phyloP scores from a whole-genome alignment of 139 green algal genomes.

The Chlorella sp. region DNA sequence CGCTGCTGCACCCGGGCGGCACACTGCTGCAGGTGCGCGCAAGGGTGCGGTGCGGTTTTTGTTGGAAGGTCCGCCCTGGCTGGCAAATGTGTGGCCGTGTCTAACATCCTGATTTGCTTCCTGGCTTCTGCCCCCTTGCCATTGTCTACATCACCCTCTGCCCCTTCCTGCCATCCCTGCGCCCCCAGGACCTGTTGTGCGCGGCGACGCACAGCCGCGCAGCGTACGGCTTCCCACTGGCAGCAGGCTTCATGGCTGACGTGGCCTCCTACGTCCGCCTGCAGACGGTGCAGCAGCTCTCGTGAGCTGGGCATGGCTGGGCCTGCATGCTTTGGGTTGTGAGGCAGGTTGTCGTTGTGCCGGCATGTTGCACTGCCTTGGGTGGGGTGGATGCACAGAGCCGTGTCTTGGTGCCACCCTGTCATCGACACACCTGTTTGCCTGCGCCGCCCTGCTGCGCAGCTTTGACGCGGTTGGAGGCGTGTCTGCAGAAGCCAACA shows the following conservation, averaged over 20 bases:
- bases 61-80: too few relatives aligned
- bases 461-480: constrained; percentile 60
- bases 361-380: not conserved
- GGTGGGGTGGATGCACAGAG: too few relatives aligned
- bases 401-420: not conserved
- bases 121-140: not conserved
- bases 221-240: constrained; percentile 64
- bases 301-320: not conserved
- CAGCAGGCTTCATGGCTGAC: constrained; percentile 52
- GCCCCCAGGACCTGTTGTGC: constrained; percentile 48
- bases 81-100: not conserved
- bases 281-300: constrained; percentile 51
- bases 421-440: not conserved
- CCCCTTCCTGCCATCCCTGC: not conserved
- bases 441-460: not conserved
- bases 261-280: constrained; percentile 53
- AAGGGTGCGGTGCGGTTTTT: not conserved
- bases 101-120: not conserved
- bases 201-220: constrained; percentile 57
- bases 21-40: constrained; percentile 24
- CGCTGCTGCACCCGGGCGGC: constrained; percentile 17
- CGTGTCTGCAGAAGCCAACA: constrained; percentile 65
- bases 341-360: not conserved
- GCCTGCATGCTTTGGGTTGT: not conserved
- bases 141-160: not conserved